phyloP scores from a whole-genome alignment of 495 filamentous ascomycete species.

The Penicillium lividum region DNA sequence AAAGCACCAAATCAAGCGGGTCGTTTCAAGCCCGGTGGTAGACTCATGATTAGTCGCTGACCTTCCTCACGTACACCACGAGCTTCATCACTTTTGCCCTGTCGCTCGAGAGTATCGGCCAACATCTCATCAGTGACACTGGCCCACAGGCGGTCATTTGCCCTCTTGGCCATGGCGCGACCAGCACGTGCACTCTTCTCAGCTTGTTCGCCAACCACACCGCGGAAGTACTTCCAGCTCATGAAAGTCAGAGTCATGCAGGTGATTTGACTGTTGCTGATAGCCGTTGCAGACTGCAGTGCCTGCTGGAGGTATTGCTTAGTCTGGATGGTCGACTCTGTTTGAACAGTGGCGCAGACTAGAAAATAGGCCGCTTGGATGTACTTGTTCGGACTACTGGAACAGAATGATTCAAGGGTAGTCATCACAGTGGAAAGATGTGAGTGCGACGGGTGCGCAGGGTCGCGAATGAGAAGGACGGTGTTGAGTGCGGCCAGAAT shows the following conservation, averaged over 20 bases:
- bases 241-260: slow-evolving; percentile 83
- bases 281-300: slow-evolving; percentile 55
- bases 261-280: slow-evolving; percentile 68
- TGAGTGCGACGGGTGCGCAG: slow-evolving; percentile 50
- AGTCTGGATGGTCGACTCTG: slow-evolving; percentile 64
- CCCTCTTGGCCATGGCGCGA: slow-evolving; percentile 70
- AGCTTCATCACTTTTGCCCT: slow-evolving; percentile 68
- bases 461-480: slow-evolving; percentile 76
- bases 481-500: slow-evolving; percentile 80
- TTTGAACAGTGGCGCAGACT: slow-evolving; percentile 67
- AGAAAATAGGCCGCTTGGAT: slow-evolving; percentile 77
- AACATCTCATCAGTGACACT: slow-evolving; percentile 82
- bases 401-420: slow-evolving; percentile 66
- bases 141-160: slow-evolving; percentile 78
- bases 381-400: slow-evolving; percentile 66
- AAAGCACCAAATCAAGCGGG: slow-evolving; percentile 17
- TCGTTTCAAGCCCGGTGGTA: slow-evolving; percentile 46
- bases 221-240: slow-evolving; percentile 80
- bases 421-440: slow-evolving; percentile 56
- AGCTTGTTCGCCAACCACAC: slow-evolving; percentile 84
- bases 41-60: slow-evolving; percentile 41
- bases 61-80: slow-evolving; percentile 44
- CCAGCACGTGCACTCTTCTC: slow-evolving; percentile 82
- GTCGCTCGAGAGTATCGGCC: slow-evolving; percentile 68
- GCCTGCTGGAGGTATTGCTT: slow-evolving; percentile 76